phyloP scores from a whole-genome alignment of 1,284 basidiomycete species.

The Serendipita sp. region DNA sequence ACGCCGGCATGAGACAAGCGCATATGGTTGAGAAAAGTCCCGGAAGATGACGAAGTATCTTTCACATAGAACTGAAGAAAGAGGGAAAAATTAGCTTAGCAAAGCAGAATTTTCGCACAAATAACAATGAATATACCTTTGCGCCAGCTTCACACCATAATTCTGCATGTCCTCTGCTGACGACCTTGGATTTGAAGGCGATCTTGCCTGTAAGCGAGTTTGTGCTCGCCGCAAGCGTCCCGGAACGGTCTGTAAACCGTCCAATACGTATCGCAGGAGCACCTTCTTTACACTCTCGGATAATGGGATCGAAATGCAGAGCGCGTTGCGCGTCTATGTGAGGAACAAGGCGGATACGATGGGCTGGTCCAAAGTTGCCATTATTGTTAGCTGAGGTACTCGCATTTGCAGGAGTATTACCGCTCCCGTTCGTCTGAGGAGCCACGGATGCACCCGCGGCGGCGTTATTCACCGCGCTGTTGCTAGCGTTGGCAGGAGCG shows the following conservation, averaged over 20 bases:
- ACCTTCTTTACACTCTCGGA: constrained; percentile 61
- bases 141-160: constrained; percentile 61
- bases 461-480: neutral
- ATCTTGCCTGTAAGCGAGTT: constrained; percentile 69
- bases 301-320: constrained; percentile 86
- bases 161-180: constrained; percentile 88
- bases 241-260: constrained; percentile 78
- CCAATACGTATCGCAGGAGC: constrained; percentile 72
- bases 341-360: constrained; percentile 70
- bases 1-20: constrained; percentile 72
- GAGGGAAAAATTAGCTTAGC: constrained; percentile 20
- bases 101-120: neutral
- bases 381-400: neutral
- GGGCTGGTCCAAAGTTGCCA: constrained; percentile 14
- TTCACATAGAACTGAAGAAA: constrained; percentile 69
- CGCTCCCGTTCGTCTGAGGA: neutral
- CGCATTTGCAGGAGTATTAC: neutral
- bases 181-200: constrained; percentile 76
- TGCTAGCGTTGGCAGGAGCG: neutral
- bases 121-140: constrained; percentile 23
- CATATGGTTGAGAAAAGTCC: constrained; percentile 95
- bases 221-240: constrained; percentile 48
- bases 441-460: neutral
- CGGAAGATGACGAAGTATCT: constrained; percentile 82
- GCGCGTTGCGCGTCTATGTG: constrained; percentile 84